Conservation (phyloP, 2,329 filamentous ascomycete species). For the Sporothrix sp. region DNA sequence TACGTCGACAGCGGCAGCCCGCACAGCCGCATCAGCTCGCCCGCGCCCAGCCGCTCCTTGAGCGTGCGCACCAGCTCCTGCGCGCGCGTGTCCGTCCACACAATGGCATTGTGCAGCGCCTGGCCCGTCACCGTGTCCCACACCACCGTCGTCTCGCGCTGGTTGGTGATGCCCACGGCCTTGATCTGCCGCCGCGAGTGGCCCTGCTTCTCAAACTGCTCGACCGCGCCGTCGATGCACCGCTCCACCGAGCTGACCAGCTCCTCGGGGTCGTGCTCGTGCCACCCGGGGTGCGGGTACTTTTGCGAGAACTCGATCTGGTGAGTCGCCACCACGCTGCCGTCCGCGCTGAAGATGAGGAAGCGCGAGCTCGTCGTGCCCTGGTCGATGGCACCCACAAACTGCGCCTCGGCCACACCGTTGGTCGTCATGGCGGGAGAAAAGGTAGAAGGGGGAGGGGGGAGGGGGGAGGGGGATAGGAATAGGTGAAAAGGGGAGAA, state of each 20-base stretch:
- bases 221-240: constrained; percentile 70
- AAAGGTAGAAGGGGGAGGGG: too few relatives aligned
- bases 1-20: constrained; percentile 82
- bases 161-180: constrained; percentile 78
- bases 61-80: constrained; percentile 65
- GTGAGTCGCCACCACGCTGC: constrained; percentile 69
- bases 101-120: constrained; percentile 74
- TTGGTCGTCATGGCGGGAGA: constrained; percentile 20
- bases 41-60: constrained; percentile 56
- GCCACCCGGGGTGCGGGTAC: constrained; percentile 81
- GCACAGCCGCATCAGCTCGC: constrained; percentile 59
- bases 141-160: constrained; percentile 78
- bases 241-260: constrained; percentile 64
- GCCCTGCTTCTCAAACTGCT: constrained; percentile 59
- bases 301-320: constrained; percentile 81
- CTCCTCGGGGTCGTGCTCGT: constrained; percentile 77
- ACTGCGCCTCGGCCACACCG: constrained; percentile 39
- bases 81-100: constrained; percentile 82
- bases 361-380: constrained; percentile 85
- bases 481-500: background rate
- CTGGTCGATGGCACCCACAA: constrained; percentile 82
- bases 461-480: too few relatives aligned
- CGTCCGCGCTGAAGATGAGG: constrained; percentile 75
- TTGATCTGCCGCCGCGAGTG: constrained; percentile 59
- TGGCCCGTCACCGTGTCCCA: constrained; percentile 78